Base-by-base conservation (phyloP, 2,329 filamentous ascomycete genomes). In the Stemphylium beticola region DNA sequence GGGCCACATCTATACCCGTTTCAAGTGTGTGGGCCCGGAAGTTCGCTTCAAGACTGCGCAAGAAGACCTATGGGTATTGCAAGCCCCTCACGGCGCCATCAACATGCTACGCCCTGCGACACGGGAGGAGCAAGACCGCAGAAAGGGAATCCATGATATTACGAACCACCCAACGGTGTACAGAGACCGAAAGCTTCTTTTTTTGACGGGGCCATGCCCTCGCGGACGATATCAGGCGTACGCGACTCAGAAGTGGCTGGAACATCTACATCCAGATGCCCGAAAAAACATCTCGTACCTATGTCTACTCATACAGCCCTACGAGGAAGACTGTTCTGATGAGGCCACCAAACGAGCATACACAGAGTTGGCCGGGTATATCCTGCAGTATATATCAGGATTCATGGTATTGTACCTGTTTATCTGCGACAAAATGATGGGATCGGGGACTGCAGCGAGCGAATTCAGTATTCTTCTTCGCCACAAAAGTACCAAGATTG, bases 151-250 rank as follows among this genome's bases (percentile, higher is more conserved):
- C 8, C 60, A 73, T 31, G 22, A 57, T 0, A 66, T 70, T 47
- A 64, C 65, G 12, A 42, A 72, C 3, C 20, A 22, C 6, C 62
- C 67, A 8, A 31, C 65, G 2, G 58, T 69, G 1, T 76, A 75
- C 34, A 55, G 59, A 9, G 56, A 49, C 4, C 56, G 64, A 8
- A 69, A 64, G 26, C 67, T 74, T 17, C 53, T 69, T 8, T 62
- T 73, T 22, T 42, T 72, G 1, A 68, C 65, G 7, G 68, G 70
- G 0, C 68, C 67, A 1, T 73, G 68, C 48, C 68, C 71, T 1
- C 58, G 72, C 15, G 72, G 72, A 14, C 58, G 71, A n/a, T 74
- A 73, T 34, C 70, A 73, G 39, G 63, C 68, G 3, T 68, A 71
- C 41, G 71, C 68, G n/a, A 69, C 71, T 0, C 57, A 60, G 9